Base-by-base conservation (phyloP, 352 stramenopile species). In the Phytophthora ramorum region DNA sequence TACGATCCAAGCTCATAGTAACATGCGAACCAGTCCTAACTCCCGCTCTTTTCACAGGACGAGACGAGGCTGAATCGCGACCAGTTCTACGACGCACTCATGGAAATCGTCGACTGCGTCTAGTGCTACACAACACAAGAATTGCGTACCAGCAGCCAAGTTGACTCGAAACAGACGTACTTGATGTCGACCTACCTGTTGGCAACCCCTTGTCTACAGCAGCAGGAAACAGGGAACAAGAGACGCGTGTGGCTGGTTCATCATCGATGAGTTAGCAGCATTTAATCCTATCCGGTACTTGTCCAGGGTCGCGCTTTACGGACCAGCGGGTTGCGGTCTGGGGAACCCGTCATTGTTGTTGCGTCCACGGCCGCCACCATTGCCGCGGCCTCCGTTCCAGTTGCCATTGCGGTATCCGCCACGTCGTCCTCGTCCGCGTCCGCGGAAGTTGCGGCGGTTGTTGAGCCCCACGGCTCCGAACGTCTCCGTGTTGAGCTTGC, bases 401-500 rank as follows among this genome's bases (percentile, higher is more conserved):
- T 66, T 70, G 38, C 65, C 48, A 44, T 56, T 73, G 50, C 72
- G 72, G 51, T 69, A 63, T 53, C 78, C 71, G 49, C 79, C 75
- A 64, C 73, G 62, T 58, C 76, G 64, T 44, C 78, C 75, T 34
- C 84, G 73, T 22, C 82, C 79, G 14, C 84, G 78, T 24, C 85
- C 81, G 56, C 88, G 85, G 54, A 90, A 92, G 58, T 83, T 87
- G 37, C 88, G 81, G n/a, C 89, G 87, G 61, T 93, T 91, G 78
- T 93, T 91, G 19, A 97, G 67, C 16, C 89, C 86, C 12, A 94
- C 89, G 3, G 88, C 89, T 13, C 89, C 89, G 53, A 97, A 97
- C 1, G 89, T 97, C 69, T 97, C 89, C 13, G 89, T 93, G 64
- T 97, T 97, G 7, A 97, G 78, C 49, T 92, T 92, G 47, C 89